Conservation (phyloP, 73 alveolate species). For the Paraurostyla sp. region DNA sequence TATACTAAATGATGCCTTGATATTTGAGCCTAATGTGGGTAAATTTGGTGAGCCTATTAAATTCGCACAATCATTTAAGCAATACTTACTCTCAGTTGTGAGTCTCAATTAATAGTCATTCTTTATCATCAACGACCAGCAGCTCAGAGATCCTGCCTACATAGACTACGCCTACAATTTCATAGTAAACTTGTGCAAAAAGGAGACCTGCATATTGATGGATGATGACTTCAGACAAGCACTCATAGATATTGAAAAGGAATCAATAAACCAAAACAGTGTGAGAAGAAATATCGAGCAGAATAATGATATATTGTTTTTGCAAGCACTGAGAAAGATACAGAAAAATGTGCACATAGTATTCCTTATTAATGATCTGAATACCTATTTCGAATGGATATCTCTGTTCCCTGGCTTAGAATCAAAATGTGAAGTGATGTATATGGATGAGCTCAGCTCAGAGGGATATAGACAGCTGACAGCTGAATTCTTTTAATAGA, state of each 20-base stretch:
- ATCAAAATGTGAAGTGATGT: constrained; percentile 60
- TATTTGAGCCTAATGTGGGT: constrained; percentile 56
- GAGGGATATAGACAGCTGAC: constrained; percentile 54
- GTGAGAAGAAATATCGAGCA: neutral
- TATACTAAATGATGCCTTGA: constrained; percentile 59
- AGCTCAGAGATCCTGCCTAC: constrained; percentile 60
- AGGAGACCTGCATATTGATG: neutral
- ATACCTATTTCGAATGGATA: constrained; percentile 74
- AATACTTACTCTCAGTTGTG: constrained; percentile 58
- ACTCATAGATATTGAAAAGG: constrained; percentile 22
- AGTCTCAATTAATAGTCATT: neutral
- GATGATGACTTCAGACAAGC: constrained; percentile 19
- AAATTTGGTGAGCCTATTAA: constrained; percentile 26
- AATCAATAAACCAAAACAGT: neutral
- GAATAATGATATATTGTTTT: neutral
- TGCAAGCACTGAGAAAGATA: constrained; percentile 18
- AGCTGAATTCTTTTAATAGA: constrained; percentile 22
- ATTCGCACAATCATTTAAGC: constrained; percentile 53
- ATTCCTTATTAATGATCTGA: constrained; percentile 35
- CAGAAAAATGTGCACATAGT: constrained; percentile 49
- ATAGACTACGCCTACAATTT: constrained; percentile 60
- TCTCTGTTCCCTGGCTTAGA: constrained; percentile 69
- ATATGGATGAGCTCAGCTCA: constrained; percentile 50
- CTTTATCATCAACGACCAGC: constrained; percentile 48
- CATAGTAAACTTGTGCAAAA: neutral